Percentiles rank a stretch among this genome's conserved stretches.
Evolutionary conservation across 1,284 basidiomycete genomes (phyloP).

Genomic region (Papiliotrema flavescens): DNA sequence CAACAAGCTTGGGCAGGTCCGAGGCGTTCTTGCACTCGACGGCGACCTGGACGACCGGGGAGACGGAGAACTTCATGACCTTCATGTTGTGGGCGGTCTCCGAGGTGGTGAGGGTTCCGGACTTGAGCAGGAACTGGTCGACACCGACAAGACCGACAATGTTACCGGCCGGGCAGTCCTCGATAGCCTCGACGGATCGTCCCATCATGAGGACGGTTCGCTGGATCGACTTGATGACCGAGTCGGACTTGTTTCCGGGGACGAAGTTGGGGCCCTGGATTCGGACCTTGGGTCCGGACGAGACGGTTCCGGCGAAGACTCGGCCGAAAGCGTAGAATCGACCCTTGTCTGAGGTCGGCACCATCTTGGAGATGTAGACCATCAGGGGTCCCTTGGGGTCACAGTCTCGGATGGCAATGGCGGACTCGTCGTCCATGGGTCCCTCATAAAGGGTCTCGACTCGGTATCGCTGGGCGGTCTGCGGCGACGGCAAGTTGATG

Average conservation of each 20-base stretch:
- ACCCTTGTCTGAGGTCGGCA: constrained; percentile 99
- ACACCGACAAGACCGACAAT: constrained; percentile 99
- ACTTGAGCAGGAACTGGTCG: constrained; percentile 99
- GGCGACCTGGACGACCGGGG: constrained; percentile 98
- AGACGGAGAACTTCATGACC: constrained; percentile 99
- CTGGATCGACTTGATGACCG: constrained; percentile 98
- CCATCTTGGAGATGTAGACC: constrained; percentile 99
- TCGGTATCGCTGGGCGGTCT: constrained; percentile 96
- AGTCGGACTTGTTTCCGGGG: constrained; percentile 98
- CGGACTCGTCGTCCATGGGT: constrained; percentile 99
- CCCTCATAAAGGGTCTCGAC: constrained; percentile 99
- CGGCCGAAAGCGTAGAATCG: constrained; percentile 99
- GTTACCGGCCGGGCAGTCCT: constrained; percentile 99
- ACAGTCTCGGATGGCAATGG: constrained; percentile 98
- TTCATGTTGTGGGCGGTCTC: constrained; percentile 99
- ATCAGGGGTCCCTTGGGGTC: constrained; percentile 96
- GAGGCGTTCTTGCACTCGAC: constrained; percentile 99
- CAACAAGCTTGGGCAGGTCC: constrained; percentile 98
- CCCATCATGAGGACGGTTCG: constrained; percentile 99
- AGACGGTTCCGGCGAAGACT: constrained; percentile 98
- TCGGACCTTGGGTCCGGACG: constrained; percentile 96
- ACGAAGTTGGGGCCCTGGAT: constrained; percentile 99
- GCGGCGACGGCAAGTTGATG: constrained; percentile 96
- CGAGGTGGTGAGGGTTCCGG: constrained; percentile 92
- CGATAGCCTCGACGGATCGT: constrained; percentile 96